phyloP scores from a whole-genome alignment of 768 basidiomycete genomes.

The Strobilomyces dryophilus region DNA sequence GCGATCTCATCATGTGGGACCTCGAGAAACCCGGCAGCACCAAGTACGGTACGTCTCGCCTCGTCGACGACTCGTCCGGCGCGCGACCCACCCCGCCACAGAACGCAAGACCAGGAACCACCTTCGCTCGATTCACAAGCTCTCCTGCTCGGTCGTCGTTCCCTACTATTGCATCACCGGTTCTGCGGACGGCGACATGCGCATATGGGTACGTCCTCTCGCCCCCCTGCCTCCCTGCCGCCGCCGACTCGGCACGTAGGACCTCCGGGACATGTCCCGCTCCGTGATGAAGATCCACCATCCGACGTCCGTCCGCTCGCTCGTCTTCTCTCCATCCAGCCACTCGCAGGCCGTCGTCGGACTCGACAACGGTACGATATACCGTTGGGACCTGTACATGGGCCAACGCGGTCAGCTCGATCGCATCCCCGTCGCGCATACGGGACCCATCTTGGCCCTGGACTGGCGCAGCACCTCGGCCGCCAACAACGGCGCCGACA shows the following conservation, averaged over 20 bases:
- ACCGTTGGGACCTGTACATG: constrained; percentile 78
- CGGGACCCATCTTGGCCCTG: constrained; percentile 63
- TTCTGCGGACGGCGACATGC: constrained; percentile 75
- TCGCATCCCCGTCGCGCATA: constrained; percentile 69
- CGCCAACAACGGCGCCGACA: constrained; percentile 15
- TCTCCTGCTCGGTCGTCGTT: constrained; percentile 64
- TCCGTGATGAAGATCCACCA: constrained; percentile 71
- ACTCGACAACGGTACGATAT: constrained; percentile 66
- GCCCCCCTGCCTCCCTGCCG: background rate
- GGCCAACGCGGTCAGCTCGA: constrained; percentile 72
- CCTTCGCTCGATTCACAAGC: constrained; percentile 63
- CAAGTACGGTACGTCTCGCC: constrained; percentile 58
- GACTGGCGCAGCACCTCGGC: constrained; percentile 57
- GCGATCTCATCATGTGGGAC: constrained; percentile 84
- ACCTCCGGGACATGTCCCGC: constrained; percentile 66
- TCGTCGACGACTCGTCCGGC: background rate
- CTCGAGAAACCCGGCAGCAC: constrained; percentile 58
- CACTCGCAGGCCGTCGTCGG: constrained; percentile 55
- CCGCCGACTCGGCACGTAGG: constrained; percentile 37
- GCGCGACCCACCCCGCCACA: constrained; percentile 26
- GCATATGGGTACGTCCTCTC: constrained; percentile 61
- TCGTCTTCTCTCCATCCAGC: constrained; percentile 51
- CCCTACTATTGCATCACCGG: constrained; percentile 75
- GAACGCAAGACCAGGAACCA: constrained; percentile 68
- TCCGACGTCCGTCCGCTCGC: constrained; percentile 61